Evolutionary conservation across 768 basidiomycete genomes (phyloP), one percentile per base, ranked within the genome.

Genomic region (Russula sp.): DNA sequence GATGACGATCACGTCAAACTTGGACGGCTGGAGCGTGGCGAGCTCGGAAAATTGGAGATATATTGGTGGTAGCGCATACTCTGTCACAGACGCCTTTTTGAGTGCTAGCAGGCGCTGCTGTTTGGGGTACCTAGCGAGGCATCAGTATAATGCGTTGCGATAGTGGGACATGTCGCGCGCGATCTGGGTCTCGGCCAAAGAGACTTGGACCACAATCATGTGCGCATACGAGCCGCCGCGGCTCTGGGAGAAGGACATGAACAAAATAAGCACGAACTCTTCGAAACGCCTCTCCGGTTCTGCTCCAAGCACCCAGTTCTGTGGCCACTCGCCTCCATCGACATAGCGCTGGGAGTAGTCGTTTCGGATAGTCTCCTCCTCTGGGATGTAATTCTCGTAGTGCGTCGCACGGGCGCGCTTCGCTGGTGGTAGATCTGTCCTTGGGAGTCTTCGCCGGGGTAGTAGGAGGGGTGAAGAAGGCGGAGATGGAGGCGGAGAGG

Each of bases 351-450:
- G 87, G 0, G 89, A 91, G 70, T 95, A 93, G 75, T 99, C 95
- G 68, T 97, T 98, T 51, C 97, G 81, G 47, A 99, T 90, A 0
- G 94, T 98, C 72, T 99, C 96, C 70, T 99, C 96, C 64, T 93
- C 92, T 1, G 90, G 87, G 16, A 94, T 81, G 66, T 96, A 95
- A 69, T 95, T 94, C 38, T 72, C 71, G 66, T 91, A 93, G 39
- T 88, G 79, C 22, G 81, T 78, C 7, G 82, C 75, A 4, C 90
- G 81, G 0, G 88, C 88, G 5, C 83, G 82, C 70, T 93, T 93
- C 7, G 84, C 80, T n/a, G 85, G 84, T 0, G 86, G 81, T 6
- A 84, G 69, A 57, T 83, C 82, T 72, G 73, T 67, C 53, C 81
- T 71, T 51, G 81, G 80, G 29, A 76, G 71, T 32, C 69, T 73